phyloP scores from a whole-genome alignment of 306 rosid genomes.

The Cucurbita maxima region DNA sequence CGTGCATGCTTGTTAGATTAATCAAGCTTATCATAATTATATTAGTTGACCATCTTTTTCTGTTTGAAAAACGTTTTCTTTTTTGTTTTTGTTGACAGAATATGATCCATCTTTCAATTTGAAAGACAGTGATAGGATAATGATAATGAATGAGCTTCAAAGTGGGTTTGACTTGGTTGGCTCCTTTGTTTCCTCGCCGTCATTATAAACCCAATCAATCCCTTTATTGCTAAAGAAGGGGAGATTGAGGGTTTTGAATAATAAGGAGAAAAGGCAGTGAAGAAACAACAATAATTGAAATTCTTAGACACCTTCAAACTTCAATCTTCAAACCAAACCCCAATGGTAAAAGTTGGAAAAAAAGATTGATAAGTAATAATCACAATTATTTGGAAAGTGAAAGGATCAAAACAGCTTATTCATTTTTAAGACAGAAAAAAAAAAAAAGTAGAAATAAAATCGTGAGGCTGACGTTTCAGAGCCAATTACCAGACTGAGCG shows the following conservation, averaged over 20 bases:
- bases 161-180: slow-evolving; percentile 1
- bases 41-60: neutral
- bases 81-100: too few species aligned
- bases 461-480: too few species aligned
- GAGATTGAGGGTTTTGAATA: neutral
- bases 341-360: neutral
- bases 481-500: too few species aligned
- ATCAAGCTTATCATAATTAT: neutral
- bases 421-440: neutral
- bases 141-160: slow-evolving; percentile 1
- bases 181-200: neutral
- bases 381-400: neutral
- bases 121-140: neutral
- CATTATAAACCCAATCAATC: too few species aligned
- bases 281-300: neutral
- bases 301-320: neutral
- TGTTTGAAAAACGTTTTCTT: too few species aligned
- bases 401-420: neutral
- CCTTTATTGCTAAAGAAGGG: too few species aligned
- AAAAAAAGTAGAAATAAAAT: neutral
- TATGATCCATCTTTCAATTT: neutral
- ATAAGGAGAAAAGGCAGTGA: neutral
- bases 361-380: neutral
- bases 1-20: neutral
- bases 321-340: neutral